phyloP scores from a whole-genome alignment of 305 asterid genomes.

The Striga hermonthica region DNA sequence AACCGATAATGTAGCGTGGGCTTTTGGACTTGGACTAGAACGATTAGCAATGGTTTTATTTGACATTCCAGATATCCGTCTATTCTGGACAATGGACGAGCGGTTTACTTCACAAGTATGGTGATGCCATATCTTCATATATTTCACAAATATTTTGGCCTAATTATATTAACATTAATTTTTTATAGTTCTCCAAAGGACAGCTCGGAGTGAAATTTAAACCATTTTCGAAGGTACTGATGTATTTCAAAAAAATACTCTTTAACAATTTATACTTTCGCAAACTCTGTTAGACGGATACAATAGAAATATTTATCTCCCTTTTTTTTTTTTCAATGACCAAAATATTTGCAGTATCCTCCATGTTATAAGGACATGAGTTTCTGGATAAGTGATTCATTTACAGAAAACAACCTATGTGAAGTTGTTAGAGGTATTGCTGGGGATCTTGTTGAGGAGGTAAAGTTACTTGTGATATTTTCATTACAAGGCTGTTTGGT shows the following conservation, averaged over 20 bases:
- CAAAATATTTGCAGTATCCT: slow-evolving; percentile 55
- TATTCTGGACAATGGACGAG: slow-evolving; percentile 80
- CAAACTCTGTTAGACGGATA: slow-evolving; percentile 6
- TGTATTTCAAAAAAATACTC: slow-evolving; percentile 2
- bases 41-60: slow-evolving; percentile 88
- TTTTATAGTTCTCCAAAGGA: slow-evolving; percentile 65
- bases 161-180: slow-evolving; percentile 19
- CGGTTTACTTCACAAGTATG: slow-evolving; percentile 94
- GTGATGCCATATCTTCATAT: slow-evolving; percentile 3
- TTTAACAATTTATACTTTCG: background rate
- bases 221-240: slow-evolving; percentile 77
- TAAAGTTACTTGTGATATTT: slow-evolving; percentile 25
- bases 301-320: background rate
- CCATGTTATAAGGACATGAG: slow-evolving; percentile 95
- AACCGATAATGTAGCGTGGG: slow-evolving; percentile 83
- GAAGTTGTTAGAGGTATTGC: slow-evolving; percentile 91
- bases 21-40: slow-evolving; percentile 96
- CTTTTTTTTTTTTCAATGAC: background rate
- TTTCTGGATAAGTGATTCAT: slow-evolving; percentile 91
- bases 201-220: slow-evolving; percentile 78
- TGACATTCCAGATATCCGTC: slow-evolving; percentile 93
- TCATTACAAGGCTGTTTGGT: background rate
- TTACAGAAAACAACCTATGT: slow-evolving; percentile 94
- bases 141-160: slow-evolving; percentile 13
- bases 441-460: slow-evolving; percentile 99